Conservation (phyloP, 768 basidiomycete species). For the Russula compacta region DNA sequence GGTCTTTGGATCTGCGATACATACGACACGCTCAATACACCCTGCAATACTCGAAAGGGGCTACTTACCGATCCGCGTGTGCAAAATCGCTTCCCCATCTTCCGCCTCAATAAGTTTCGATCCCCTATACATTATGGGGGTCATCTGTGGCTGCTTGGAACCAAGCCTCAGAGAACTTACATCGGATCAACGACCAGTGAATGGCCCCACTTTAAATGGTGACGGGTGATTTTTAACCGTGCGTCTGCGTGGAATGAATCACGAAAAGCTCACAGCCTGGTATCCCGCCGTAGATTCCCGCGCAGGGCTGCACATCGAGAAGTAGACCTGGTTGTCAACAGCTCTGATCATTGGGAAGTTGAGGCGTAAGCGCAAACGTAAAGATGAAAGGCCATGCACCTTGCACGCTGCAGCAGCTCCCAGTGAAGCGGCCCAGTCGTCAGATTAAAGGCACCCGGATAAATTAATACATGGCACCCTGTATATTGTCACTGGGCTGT, state of each 20-base stretch:
- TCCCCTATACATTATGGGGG: constrained; percentile 41
- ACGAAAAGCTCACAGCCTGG: constrained; percentile 58
- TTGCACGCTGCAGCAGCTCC: constrained; percentile 80
- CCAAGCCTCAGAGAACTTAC: constrained; percentile 35
- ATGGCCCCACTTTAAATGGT: constrained; percentile 70
- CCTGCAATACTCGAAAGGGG: background rate
- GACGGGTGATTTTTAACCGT: background rate
- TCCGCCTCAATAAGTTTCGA: constrained; percentile 62
- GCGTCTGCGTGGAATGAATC: background rate
- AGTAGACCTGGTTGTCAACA: constrained; percentile 93
- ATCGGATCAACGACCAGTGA: constrained; percentile 86
- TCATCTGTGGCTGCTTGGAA: background rate
- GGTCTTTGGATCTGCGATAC: constrained; percentile 47
- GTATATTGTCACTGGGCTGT: background rate
- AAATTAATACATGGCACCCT: constrained; percentile 85
- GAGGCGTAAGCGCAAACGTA: background rate
- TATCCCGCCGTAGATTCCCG: constrained; percentile 80
- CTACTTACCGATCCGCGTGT: constrained; percentile 69
- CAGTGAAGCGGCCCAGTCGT: constrained; percentile 96
- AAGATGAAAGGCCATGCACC: constrained; percentile 35
- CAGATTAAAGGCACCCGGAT: constrained; percentile 91
- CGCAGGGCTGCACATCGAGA: constrained; percentile 94
- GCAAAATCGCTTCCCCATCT: constrained; percentile 72
- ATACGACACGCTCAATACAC: constrained; percentile 3
- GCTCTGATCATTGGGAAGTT: constrained; percentile 48